Evolutionary conservation across 179 eudicot genomes (phyloP).

Genomic region (Sideroxylon spinosum): DNA sequence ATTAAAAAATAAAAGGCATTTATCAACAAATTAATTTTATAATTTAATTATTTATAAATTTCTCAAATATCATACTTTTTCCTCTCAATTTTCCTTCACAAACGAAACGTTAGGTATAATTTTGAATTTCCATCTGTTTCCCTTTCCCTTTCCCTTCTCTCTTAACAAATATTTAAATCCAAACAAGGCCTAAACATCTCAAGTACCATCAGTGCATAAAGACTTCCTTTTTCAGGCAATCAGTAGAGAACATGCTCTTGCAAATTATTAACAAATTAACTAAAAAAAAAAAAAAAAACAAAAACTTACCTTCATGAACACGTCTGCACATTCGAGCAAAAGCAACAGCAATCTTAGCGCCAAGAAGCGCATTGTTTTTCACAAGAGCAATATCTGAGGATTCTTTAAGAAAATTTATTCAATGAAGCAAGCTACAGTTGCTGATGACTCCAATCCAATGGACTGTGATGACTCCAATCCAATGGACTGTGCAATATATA

Average conservation of each 20-base stretch:
- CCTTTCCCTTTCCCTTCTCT: too few relatives aligned
- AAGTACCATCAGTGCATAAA: not conserved
- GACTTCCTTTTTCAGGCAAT: not conserved
- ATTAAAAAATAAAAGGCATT: too few relatives aligned
- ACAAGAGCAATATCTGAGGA: conserved; percentile 74
- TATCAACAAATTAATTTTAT: too few relatives aligned
- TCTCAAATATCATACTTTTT: too few relatives aligned
- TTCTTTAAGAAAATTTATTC: conserved; percentile 32
- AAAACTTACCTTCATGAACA: conserved; percentile 28
- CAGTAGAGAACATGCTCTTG: not conserved
- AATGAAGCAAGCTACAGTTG: not conserved
- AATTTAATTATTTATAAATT: too few relatives aligned
- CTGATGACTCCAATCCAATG: conserved; percentile 14
- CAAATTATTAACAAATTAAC: not conserved
- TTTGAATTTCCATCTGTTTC: too few relatives aligned
- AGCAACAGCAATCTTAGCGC: conserved; percentile 68
- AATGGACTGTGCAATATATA: not conserved
- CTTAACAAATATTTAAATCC: too few relatives aligned
- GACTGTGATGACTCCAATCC: too few relatives aligned
- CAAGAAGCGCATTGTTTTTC: conserved; percentile 80
- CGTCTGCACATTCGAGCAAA: conserved; percentile 45
- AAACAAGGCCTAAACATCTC: not conserved
- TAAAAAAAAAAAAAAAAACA: conserved; percentile 9
- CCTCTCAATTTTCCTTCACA: too few relatives aligned
- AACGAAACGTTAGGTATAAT: too few relatives aligned